These are phyloP conservation scores for Plasmodium cynomolgi DNA, from an alignment of 169 alveolate genomes.

Conservation along the genomic window DNA sequence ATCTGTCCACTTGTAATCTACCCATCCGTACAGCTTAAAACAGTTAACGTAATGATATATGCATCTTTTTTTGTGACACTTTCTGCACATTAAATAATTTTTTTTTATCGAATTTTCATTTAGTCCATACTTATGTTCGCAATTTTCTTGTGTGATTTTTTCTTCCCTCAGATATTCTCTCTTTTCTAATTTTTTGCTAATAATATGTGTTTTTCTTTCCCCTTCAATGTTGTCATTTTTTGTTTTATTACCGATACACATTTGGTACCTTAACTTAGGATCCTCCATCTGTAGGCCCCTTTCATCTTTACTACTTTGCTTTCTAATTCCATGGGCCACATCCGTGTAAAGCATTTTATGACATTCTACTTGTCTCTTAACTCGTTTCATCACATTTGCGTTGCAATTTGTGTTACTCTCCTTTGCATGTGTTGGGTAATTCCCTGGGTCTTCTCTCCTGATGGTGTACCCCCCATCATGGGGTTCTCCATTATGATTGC, in stretches of 20 bases:
- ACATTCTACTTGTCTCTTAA: not conserved
- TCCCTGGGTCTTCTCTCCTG: not conserved
- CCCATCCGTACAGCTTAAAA: constrained; percentile 77
- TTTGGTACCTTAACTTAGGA: not conserved
- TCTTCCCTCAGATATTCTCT: not conserved
- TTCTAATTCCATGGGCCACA: not conserved
- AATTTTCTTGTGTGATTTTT: not conserved
- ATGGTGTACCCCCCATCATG: not conserved
- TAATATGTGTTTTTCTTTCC: not conserved
- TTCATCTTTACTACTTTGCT: not conserved
- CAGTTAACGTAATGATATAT: constrained; percentile 58
- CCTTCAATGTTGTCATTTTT: not conserved
- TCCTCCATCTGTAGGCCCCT: not conserved
- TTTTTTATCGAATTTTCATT: constrained; percentile 47
- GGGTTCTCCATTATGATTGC: not conserved
- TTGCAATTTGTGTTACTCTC: not conserved
- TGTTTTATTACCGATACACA: not conserved
- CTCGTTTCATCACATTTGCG: not conserved
- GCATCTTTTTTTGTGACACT: constrained; percentile 58
- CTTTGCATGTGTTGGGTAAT: not conserved
- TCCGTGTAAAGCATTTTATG: not conserved
- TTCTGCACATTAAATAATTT: constrained; percentile 26
- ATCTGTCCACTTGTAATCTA: constrained; percentile 84
- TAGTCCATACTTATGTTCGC: constrained; percentile 45
- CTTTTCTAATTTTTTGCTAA: not conserved